Evolutionary conservation across 2,329 filamentous ascomycete genomes (phyloP).

Genomic region (Fusarium compactum): DNA sequence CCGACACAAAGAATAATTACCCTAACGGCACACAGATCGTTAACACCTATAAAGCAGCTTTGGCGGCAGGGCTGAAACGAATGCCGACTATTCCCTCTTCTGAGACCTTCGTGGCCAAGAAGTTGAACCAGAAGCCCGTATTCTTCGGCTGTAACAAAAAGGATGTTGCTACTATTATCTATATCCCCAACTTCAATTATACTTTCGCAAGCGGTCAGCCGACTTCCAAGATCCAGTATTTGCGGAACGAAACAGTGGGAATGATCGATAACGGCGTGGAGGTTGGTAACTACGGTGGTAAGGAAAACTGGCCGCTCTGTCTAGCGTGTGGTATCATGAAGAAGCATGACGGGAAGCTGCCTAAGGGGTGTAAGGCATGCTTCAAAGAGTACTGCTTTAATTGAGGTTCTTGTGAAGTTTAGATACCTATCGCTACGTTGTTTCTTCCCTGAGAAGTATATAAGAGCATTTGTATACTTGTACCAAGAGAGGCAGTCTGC

Average conservation of each 20-base stretch:
- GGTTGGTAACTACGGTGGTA: conserved; percentile 11
- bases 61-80: neutral
- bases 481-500: neutral
- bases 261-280: conserved; percentile 15
- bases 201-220: conserved; percentile 5
- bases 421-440: too few species aligned
- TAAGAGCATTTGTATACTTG: neutral
- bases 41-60: conserved; percentile 10
- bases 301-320: conserved; percentile 13
- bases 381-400: conserved; percentile 18
- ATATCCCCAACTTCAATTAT: conserved; percentile 19
- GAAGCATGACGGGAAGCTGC: neutral
- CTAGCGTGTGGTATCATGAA: conserved; percentile 13
- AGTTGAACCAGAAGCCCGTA: conserved; percentile 4
- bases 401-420: neutral
- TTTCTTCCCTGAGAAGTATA: too few species aligned
- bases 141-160: conserved; percentile 6
- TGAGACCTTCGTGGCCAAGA: conserved; percentile 10
- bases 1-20: neutral
- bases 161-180: conserved; percentile 5
- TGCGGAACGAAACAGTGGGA: neutral
- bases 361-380: neutral
- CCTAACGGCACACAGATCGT: conserved; percentile 10
- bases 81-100: conserved; percentile 7
- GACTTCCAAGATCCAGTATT: conserved; percentile 11